These are phyloP conservation scores for Phytophthora brassicae DNA, from an alignment of 352 stramenopile species.

Conservation along the genomic window DNA sequence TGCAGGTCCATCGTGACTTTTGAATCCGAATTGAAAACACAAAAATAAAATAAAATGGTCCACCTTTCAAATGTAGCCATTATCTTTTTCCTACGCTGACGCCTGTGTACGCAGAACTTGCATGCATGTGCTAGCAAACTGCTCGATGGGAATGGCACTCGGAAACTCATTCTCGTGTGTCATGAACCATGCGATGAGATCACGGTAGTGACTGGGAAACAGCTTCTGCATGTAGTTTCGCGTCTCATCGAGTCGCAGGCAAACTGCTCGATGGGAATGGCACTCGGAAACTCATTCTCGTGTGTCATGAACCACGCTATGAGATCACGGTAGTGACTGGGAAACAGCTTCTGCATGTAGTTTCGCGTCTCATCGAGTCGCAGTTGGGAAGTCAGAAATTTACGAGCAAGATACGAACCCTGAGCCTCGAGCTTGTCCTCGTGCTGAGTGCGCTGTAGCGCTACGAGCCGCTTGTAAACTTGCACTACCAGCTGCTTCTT, in stretches of 20 bases:
- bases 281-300: constrained; percentile 36
- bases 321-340: constrained; percentile 63
- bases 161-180: constrained; percentile 40
- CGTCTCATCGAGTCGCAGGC: constrained; percentile 42
- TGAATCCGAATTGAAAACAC: neutral
- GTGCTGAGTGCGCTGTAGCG: constrained; percentile 54
- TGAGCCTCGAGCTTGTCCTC: constrained; percentile 29
- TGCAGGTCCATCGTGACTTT: constrained; percentile 1
- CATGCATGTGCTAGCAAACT: constrained; percentile 46
- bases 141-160: constrained; percentile 24
- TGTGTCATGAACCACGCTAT: constrained; percentile 40
- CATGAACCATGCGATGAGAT: constrained; percentile 52
- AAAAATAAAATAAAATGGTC: neutral
- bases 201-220: constrained; percentile 63
- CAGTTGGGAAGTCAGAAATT: constrained; percentile 54
- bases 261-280: constrained; percentile 43
- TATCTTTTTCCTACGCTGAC: constrained; percentile 9
- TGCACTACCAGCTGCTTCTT: constrained; percentile 54
- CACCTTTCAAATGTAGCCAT: constrained; percentile 3
- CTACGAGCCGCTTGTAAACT: constrained; percentile 58
- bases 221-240: constrained; percentile 40
- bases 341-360: constrained; percentile 50
- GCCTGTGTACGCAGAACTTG: constrained; percentile 40
- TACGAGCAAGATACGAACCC: constrained; percentile 34
- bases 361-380: constrained; percentile 47